Conservation (phyloP, 345 rosid species). For the Hypericum perforatum region DNA sequence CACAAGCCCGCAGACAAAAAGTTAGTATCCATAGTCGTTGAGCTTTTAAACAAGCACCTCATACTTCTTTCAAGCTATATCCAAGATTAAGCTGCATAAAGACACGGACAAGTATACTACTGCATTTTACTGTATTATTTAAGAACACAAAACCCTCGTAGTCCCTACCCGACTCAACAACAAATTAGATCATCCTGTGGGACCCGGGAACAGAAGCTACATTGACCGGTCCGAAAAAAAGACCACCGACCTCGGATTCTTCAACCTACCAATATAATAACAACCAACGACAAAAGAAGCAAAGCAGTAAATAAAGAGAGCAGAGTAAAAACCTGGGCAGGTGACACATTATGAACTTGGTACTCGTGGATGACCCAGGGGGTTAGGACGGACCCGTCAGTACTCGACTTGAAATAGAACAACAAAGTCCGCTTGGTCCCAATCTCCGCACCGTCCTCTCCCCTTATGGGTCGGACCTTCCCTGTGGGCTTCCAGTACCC, state of each 20-base stretch:
- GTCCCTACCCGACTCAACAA: no score
- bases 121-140: neutral
- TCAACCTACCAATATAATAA: neutral
- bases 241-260: no score
- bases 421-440: slow-evolving; percentile 38
- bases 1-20: neutral
- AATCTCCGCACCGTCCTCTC: slow-evolving; percentile 13
- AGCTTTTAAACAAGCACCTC: no score
- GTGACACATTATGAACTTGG: neutral
- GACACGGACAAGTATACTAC: no score
- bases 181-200: neutral
- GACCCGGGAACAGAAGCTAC: no score
- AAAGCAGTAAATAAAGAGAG: neutral
- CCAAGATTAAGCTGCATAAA: neutral
- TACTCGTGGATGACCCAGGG: slow-evolving; percentile 25
- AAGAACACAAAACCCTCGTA: no score
- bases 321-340: slow-evolving; percentile 2
- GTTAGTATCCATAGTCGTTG: neutral
- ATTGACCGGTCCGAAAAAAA: no score
- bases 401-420: slow-evolving; percentile 7
- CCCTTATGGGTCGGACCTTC: slow-evolving; percentile 17
- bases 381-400: neutral
- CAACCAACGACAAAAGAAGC: neutral
- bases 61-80: neutral
- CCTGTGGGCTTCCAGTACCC: slow-evolving; percentile 36